phyloP scores from a whole-genome alignment of 352 stramenopile genomes.

The Hyphochytrium catenoides region DNA sequence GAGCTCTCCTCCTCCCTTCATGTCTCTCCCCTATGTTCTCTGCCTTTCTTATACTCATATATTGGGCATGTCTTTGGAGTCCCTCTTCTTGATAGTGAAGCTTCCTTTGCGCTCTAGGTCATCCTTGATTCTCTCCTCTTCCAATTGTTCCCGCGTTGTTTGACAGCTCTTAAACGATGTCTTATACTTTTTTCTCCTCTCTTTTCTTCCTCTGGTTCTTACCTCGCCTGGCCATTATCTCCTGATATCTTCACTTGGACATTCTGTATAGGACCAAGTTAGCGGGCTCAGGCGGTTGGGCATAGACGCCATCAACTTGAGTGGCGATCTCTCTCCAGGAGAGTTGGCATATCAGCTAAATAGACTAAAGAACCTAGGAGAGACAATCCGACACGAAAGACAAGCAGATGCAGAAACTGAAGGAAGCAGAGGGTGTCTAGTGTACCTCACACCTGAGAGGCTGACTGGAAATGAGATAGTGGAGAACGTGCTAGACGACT shows the following conservation, averaged over 20 bases:
- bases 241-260: no score
- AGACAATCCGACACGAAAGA: no score
- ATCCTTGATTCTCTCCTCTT: no score
- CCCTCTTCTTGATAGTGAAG: no score
- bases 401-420: constrained; percentile 16
- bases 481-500: constrained; percentile 17
- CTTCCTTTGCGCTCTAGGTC: no score
- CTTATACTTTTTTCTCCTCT: no score
- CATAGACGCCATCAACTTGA: constrained; percentile 21
- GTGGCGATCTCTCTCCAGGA: constrained; percentile 13
- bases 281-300: constrained; percentile 26
- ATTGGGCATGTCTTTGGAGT: no score
- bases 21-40: background rate
- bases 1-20: background rate
- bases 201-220: no score
- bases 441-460: constrained; percentile 58
- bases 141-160: no score
- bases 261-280: constrained; percentile 54
- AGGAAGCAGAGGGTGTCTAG: constrained; percentile 19
- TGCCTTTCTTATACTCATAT: background rate
- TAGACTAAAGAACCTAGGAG: no score
- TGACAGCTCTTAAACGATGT: no score
- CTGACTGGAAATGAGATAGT: constrained; percentile 29
- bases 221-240: no score
- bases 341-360: constrained; percentile 10